These are phyloP conservation scores for Thymus mandschuricus DNA, from an alignment of 257 asterid species.

Conservation along the genomic window DNA sequence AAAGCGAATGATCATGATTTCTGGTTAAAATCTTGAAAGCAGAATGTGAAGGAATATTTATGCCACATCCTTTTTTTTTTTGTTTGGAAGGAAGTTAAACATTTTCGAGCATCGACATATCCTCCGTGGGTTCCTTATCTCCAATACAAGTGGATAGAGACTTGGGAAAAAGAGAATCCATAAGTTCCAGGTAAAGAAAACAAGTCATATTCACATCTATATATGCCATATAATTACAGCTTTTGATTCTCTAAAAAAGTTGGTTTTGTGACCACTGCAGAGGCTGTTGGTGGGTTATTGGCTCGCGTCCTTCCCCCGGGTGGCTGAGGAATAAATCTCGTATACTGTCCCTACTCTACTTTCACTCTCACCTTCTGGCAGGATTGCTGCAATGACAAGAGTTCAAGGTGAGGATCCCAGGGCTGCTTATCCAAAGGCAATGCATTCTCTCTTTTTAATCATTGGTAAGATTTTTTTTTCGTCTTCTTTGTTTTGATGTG, in stretches of 20 bases:
- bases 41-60: slow-evolving; percentile 25
- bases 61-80: background rate
- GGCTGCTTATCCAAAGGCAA: slow-evolving; percentile 33
- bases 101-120: slow-evolving; percentile 31
- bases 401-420: slow-evolving; percentile 27
- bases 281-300: slow-evolving; percentile 18
- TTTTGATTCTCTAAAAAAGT: slow-evolving; percentile 33
- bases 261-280: slow-evolving; percentile 32
- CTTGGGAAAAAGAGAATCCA: slow-evolving; percentile 30
- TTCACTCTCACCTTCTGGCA: slow-evolving; percentile 25
- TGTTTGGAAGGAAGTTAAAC: slow-evolving; percentile 27
- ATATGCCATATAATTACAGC: slow-evolving; percentile 22
- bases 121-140: slow-evolving; percentile 50
- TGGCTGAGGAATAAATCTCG: slow-evolving; percentile 40
- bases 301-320: slow-evolving; percentile 22
- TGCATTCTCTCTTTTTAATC: slow-evolving; percentile 33
- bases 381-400: slow-evolving; percentile 33
- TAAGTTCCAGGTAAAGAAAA: slow-evolving; percentile 1
- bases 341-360: slow-evolving; percentile 24
- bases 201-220: background rate
- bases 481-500: background rate
- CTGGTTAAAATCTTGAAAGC: slow-evolving; percentile 4
- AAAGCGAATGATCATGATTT: background rate
- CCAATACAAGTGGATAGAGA: slow-evolving; percentile 31
- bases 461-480: slow-evolving; percentile 27